Conservation (phyloP, 1,139 yeast genomes). For the Diutina sp. region DNA sequence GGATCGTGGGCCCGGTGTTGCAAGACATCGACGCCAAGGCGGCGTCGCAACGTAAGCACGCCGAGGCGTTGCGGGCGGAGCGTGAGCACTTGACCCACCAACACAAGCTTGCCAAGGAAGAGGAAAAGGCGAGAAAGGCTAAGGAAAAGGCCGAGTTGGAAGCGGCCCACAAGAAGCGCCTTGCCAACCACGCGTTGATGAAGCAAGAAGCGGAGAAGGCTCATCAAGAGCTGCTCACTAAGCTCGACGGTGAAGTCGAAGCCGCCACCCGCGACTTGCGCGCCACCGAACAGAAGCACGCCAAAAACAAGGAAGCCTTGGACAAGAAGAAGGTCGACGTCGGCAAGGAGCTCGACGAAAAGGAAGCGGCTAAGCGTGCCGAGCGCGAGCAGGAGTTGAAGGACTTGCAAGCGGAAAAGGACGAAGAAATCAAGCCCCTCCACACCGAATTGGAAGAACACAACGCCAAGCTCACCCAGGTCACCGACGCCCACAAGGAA, state of each 20-base stretch:
- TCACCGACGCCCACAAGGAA: constrained; percentile 26
- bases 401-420: constrained; percentile 32
- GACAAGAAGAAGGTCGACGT: constrained; percentile 26
- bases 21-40: constrained; percentile 65
- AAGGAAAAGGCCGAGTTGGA: constrained; percentile 7
- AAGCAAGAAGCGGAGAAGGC: constrained; percentile 25
- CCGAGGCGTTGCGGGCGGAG: constrained; percentile 29
- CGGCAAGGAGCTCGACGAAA: constrained; percentile 27
- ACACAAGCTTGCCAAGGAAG: constrained; percentile 7
- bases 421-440: constrained; percentile 26
- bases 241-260: constrained; percentile 27
- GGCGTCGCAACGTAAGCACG: constrained; percentile 45
- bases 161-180: constrained; percentile 18
- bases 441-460: constrained; percentile 29
- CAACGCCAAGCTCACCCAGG: constrained; percentile 23
- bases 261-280: constrained; percentile 22
- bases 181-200: constrained; percentile 12
- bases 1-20: constrained; percentile 77
- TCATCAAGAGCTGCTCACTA: constrained; percentile 22
- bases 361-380: constrained; percentile 27
- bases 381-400: constrained; percentile 31
- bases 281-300: constrained; percentile 19
- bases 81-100: constrained; percentile 20
- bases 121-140: constrained; percentile 35
- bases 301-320: constrained; percentile 25